phyloP scores from a whole-genome alignment of 2,329 filamentous ascomycete genomes.

The Trichophyton rubrum region DNA sequence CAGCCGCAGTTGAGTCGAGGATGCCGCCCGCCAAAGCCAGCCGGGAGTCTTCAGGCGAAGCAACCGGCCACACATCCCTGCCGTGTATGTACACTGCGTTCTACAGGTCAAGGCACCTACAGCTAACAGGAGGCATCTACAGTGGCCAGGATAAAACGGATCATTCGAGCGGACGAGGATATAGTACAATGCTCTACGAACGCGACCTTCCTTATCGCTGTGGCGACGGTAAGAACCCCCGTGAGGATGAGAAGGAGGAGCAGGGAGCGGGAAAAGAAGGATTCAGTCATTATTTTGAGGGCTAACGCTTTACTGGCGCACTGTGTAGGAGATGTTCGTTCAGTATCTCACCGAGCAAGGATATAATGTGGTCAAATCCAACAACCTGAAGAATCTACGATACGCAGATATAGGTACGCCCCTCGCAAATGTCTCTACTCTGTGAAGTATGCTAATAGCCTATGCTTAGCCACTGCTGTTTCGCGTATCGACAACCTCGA shows the following conservation, averaged over 20 bases:
- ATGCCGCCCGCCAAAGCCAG: neutral
- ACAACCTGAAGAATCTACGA: conserved; percentile 93
- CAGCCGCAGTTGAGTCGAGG: neutral
- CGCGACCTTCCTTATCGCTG: conserved; percentile 82
- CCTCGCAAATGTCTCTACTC: neutral
- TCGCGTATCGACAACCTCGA: conserved; percentile 85
- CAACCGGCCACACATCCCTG: conserved; percentile 68
- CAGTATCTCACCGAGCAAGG: conserved; percentile 78
- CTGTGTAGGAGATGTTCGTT: conserved; percentile 74
- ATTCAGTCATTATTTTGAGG: neutral
- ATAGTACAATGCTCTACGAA: conserved; percentile 81
- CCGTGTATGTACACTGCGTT: conserved; percentile 51
- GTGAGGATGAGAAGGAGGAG: neutral
- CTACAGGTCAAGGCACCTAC: neutral
- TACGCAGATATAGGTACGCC: conserved; percentile 77
- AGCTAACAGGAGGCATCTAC: neutral
- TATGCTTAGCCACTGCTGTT: conserved; percentile 59
- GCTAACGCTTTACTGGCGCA: neutral
- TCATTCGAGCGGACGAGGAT: conserved; percentile 78
- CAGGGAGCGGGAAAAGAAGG: neutral
- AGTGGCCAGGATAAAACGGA: conserved; percentile 95
- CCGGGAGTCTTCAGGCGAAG: neutral
- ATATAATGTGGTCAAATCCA: conserved; percentile 77
- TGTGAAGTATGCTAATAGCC: neutral
- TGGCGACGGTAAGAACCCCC: conserved; percentile 56